These are phyloP conservation scores for Pichia sp. DNA, from an alignment of 1,139 yeast species.

Conservation along the genomic window DNA sequence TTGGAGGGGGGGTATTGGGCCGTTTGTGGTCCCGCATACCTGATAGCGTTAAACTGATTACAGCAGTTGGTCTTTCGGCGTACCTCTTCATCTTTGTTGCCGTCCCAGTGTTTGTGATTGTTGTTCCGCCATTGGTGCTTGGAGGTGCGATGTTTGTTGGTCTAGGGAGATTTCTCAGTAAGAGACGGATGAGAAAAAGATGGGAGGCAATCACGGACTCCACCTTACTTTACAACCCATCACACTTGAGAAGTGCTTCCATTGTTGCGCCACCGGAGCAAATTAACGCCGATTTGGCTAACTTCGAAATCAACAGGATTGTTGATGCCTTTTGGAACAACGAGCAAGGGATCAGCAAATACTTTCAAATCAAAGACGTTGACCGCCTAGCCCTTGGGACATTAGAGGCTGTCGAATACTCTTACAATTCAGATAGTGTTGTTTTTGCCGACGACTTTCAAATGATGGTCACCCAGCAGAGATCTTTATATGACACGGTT, in stretches of 20 bases:
- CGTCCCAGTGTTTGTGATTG: slow-evolving; percentile 34
- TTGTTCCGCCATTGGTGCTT: slow-evolving; percentile 35
- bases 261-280: slow-evolving; percentile 27
- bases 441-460: slow-evolving; percentile 18
- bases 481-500: slow-evolving; percentile 30
- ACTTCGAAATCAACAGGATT: slow-evolving; percentile 31
- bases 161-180: slow-evolving; percentile 21
- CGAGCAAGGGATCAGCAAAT: slow-evolving; percentile 32
- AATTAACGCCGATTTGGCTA: slow-evolving; percentile 28
- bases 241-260: slow-evolving; percentile 5
- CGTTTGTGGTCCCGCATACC: slow-evolving; percentile 28
- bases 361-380: slow-evolving; percentile 23
- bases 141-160: slow-evolving; percentile 31
- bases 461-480: slow-evolving; percentile 28
- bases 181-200: slow-evolving; percentile 21
- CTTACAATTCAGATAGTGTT: slow-evolving; percentile 24
- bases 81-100: slow-evolving; percentile 35
- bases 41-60: slow-evolving; percentile 30
- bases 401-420: slow-evolving; percentile 33
- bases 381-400: slow-evolving; percentile 31
- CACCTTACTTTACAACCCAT: slow-evolving; percentile 24
- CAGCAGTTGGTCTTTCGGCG: slow-evolving; percentile 29
- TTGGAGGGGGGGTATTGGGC: slow-evolving; percentile 15
- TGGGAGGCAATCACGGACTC: slow-evolving; percentile 26
- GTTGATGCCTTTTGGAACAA: slow-evolving; percentile 34